Evolutionary conservation across 208 protist genomes (phyloP).

Genomic region (Leishmania major): DNA sequence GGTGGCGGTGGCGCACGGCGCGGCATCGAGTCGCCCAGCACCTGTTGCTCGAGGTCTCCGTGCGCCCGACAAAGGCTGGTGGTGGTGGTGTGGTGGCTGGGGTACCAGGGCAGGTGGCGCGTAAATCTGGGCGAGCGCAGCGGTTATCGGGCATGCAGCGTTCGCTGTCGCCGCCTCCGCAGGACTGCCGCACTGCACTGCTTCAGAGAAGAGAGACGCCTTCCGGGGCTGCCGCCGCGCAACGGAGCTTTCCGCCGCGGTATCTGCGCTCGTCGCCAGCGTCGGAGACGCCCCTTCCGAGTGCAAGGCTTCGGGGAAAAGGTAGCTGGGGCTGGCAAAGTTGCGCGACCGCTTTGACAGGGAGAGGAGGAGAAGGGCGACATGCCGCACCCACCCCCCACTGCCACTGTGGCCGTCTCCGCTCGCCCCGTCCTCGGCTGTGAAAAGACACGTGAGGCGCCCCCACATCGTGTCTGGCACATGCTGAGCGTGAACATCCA

Average conservation of each 20-base stretch:
- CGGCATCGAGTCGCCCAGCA: background rate
- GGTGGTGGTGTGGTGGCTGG: background rate
- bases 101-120: background rate
- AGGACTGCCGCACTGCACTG: background rate
- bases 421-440: background rate
- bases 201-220: constrained; percentile 2
- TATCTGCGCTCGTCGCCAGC: background rate
- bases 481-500: constrained; percentile 33
- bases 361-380: constrained; percentile 50
- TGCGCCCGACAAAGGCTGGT: too few relatives aligned
- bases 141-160: background rate
- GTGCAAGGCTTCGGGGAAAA: background rate
- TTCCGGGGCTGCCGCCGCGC: background rate
- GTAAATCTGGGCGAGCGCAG: background rate
- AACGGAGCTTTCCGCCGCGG: background rate
- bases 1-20: background rate
- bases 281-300: background rate
- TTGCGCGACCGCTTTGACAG: constrained; percentile 20
- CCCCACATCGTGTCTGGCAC: background rate
- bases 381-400: constrained; percentile 41
- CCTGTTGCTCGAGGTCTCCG: background rate
- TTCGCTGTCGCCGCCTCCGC: background rate
- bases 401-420: background rate
- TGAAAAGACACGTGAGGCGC: constrained; percentile 9
- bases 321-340: background rate